Evolutionary conservation across 257 asterid species (phyloP).

Genomic region (Solanum chmielewskii): DNA sequence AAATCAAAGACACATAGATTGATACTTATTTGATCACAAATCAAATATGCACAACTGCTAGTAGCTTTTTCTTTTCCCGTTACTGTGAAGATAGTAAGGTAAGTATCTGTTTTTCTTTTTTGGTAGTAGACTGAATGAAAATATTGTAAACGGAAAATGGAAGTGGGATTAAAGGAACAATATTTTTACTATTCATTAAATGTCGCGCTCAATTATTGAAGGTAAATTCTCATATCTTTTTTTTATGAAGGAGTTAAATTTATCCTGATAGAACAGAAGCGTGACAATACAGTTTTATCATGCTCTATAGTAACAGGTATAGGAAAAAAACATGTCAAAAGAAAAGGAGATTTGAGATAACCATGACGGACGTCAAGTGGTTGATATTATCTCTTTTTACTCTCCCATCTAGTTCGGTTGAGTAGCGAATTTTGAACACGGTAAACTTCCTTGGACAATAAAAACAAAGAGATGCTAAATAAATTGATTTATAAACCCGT

Average conservation of each 20-base stretch:
- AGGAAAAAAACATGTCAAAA: neutral
- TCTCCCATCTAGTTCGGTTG: neutral
- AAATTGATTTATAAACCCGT: no score
- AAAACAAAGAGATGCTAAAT: neutral
- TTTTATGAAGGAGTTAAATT: neutral
- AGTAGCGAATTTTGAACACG: neutral
- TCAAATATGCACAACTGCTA: neutral
- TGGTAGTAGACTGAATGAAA: neutral
- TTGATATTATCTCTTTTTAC: neutral
- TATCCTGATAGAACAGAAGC: neutral
- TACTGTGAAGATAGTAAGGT: neutral
- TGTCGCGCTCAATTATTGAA: neutral
- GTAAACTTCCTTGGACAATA: neutral
- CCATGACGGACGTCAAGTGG: neutral
- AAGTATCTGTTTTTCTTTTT: neutral
- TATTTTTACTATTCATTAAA: neutral
- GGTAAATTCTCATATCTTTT: neutral
- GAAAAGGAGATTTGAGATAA: neutral
- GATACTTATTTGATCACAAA: neutral
- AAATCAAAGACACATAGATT: neutral
- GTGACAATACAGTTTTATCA: neutral
- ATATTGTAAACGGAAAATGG: neutral
- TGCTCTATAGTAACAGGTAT: no score
- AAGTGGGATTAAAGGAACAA: neutral
- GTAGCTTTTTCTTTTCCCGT: neutral